Evolutionary conservation across 2,329 filamentous ascomycete genomes (phyloP).

Genomic region (Bipolaris gigantea): DNA sequence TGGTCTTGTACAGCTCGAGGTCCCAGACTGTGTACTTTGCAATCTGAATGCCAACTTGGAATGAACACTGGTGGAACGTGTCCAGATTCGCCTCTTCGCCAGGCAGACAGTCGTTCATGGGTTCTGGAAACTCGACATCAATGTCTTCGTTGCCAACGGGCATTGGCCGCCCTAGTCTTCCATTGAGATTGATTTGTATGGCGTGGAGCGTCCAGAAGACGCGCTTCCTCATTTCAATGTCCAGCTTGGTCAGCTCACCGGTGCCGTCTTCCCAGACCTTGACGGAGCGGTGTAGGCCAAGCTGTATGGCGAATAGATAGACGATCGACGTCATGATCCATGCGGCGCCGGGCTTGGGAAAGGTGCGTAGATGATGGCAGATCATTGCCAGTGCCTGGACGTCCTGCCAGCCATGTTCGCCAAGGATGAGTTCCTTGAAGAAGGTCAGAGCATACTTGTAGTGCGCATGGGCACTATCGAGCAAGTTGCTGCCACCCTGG

Average conservation of each 20-base stretch:
- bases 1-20: constrained; percentile 72
- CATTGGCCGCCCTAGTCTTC: constrained; percentile 77
- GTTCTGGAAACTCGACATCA: constrained; percentile 74
- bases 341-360: constrained; percentile 77
- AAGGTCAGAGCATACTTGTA: constrained; percentile 75
- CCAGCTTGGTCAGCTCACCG: constrained; percentile 55
- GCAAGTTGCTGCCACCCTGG: constrained; percentile 48
- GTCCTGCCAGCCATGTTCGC: constrained; percentile 64
- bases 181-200: constrained; percentile 69
- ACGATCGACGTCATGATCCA: constrained; percentile 68
- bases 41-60: constrained; percentile 65
- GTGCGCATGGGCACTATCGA: constrained; percentile 71
- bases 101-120: constrained; percentile 70
- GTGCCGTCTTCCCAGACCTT: constrained; percentile 57
- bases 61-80: constrained; percentile 62
- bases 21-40: constrained; percentile 68
- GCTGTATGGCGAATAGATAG: constrained; percentile 70
- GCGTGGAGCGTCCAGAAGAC: constrained; percentile 74
- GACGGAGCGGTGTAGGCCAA: constrained; percentile 73
- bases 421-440: constrained; percentile 65
- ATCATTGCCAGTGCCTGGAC: constrained; percentile 75
- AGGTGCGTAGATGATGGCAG: constrained; percentile 70
- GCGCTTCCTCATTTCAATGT: constrained; percentile 76
- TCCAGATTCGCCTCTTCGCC: constrained; percentile 54
- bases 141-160: constrained; percentile 73